phyloP scores from a whole-genome alignment of 2,329 filamentous ascomycete species.

The Cladosporium halotolerans region DNA sequence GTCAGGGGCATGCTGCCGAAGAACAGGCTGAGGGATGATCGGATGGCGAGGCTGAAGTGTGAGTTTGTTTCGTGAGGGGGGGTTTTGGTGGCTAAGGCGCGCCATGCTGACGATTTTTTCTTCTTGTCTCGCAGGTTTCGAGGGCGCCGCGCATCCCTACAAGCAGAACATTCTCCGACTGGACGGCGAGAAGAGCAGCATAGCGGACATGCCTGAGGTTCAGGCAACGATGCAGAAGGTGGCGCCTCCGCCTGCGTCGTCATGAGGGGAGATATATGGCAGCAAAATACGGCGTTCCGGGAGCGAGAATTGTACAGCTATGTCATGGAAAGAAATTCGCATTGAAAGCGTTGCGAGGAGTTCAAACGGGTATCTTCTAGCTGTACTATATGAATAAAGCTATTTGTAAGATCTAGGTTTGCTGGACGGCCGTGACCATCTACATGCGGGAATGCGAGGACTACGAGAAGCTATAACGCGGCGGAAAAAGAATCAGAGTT shows the following conservation, averaged over 20 bases:
- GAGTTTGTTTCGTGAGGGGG: constrained; percentile 23
- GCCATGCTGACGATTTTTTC: not conserved
- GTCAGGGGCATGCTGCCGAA: constrained; percentile 98
- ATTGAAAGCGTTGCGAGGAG: constrained; percentile 10
- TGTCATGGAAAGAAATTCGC: not conserved
- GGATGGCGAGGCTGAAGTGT: constrained; percentile 80
- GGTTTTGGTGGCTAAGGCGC: not conserved
- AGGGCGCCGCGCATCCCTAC: constrained; percentile 87
- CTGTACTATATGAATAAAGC: not conserved
- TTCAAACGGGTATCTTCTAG: not conserved
- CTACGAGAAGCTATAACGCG: no score
- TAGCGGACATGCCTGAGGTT: constrained; percentile 32
- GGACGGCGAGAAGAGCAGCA: constrained; percentile 27
- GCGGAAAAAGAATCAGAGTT: not conserved
- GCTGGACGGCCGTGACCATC: not conserved
- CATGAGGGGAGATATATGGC: constrained; percentile 1
- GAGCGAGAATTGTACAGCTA: constrained; percentile 10
- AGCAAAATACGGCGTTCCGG: constrained; percentile 14
- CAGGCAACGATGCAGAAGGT: constrained; percentile 29
- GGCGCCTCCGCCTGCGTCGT: constrained; percentile 8
- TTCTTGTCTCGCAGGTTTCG: constrained; percentile 58
- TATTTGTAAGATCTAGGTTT: not conserved
- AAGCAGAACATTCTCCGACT: constrained; percentile 78
- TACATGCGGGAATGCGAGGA: not conserved
- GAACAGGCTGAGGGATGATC: constrained; percentile 82